Evolutionary conservation across 1,284 basidiomycete species (phyloP).

Genomic region (Schizophyllum amplum): DNA sequence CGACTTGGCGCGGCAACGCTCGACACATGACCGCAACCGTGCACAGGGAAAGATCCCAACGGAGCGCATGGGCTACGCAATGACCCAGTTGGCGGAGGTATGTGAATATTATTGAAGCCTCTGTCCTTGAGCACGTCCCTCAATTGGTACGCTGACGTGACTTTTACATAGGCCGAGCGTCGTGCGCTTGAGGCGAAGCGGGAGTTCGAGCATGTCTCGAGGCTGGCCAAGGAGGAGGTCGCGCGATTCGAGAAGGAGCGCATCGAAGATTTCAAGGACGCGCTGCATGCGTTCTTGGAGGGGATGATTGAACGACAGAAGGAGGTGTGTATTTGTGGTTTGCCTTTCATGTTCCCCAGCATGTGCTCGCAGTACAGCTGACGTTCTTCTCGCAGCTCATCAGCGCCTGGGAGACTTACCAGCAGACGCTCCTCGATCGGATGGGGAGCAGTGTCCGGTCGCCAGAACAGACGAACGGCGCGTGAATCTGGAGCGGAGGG

Average conservation of each 20-base stretch:
- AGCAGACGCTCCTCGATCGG: conserved; percentile 53
- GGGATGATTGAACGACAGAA: conserved; percentile 80
- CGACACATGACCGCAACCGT: conserved; percentile 75
- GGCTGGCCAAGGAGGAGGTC: conserved; percentile 85
- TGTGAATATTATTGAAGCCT: conserved; percentile 50
- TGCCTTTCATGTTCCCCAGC: conserved; percentile 18
- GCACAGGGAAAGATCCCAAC: conserved; percentile 60
- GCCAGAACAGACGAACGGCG: conserved; percentile 2
- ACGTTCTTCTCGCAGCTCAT: conserved; percentile 54
- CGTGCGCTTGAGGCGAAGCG: conserved; percentile 72
- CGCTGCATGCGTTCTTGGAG: conserved; percentile 71
- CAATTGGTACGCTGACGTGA: no score
- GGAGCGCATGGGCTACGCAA: conserved; percentile 58
- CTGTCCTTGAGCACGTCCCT: conserved; percentile 19
- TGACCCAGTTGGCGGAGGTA: conserved; percentile 80
- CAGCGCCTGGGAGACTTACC: conserved; percentile 65
- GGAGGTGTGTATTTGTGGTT: conserved; percentile 41
- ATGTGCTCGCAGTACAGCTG: not conserved
- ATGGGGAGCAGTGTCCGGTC: conserved; percentile 23
- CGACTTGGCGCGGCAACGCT: conserved; percentile 65
- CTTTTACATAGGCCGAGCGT: conserved; percentile 62
- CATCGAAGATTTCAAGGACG: conserved; percentile 80
- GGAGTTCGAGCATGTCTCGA: conserved; percentile 85
- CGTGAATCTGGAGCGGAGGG: no score
- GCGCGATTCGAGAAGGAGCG: conserved; percentile 92